Conservation (phyloP, 257 asterid genomes). For the Solanum pimpinellifolium region DNA sequence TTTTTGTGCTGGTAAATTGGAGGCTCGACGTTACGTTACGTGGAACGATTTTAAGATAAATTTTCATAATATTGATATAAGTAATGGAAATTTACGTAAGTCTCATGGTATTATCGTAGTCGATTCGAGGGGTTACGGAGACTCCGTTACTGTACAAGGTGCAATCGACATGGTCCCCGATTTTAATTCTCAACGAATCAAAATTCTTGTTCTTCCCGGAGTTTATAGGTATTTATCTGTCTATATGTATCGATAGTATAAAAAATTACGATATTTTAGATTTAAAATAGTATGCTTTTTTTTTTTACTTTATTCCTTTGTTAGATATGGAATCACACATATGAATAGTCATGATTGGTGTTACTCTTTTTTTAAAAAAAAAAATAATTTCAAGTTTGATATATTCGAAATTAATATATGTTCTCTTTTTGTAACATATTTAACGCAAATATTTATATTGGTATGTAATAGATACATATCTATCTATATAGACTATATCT, state of each 20-base stretch:
- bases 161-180: slow-evolving; percentile 69
- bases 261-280: fast-evolving
- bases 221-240: slow-evolving; percentile 39
- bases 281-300: neutral
- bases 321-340: neutral
- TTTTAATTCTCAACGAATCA: slow-evolving; percentile 29
- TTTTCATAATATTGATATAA: neutral
- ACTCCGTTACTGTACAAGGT: slow-evolving; percentile 66
- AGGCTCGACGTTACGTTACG: slow-evolving; percentile 13
- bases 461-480: neutral
- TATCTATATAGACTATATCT: neutral
- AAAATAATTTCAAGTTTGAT: neutral
- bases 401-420: neutral
- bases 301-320: neutral
- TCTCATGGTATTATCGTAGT: slow-evolving; percentile 29
- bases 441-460: neutral
- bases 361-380: neutral
- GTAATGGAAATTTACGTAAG: neutral
- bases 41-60: slow-evolving; percentile 52
- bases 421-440: neutral
- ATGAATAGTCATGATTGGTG: neutral
- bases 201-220: slow-evolving; percentile 58
- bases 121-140: slow-evolving; percentile 44
- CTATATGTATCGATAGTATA: neutral
- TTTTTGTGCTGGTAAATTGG: neutral